These are phyloP conservation scores for Nannochloropsis gaditana DNA, from an alignment of 108 stramenopile genomes.

Conservation along the genomic window DNA sequence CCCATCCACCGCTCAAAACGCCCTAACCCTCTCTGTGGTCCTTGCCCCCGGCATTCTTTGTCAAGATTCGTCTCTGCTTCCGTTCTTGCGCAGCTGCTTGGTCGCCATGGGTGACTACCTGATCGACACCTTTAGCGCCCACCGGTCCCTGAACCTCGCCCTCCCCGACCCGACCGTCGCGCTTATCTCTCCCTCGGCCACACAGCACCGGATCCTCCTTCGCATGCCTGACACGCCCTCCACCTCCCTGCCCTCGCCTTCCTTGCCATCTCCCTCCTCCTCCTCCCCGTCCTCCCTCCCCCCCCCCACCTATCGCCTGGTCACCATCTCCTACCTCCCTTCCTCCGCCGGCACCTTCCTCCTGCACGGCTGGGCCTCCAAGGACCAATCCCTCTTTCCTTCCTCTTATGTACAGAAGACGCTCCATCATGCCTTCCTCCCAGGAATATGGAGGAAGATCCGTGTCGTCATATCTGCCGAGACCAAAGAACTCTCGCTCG, in stretches of 20 bases:
- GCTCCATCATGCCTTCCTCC: neutral
- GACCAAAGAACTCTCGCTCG: neutral
- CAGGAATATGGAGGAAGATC: neutral
- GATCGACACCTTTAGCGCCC: neutral
- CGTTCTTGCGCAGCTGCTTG: neutral
- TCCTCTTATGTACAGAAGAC: neutral
- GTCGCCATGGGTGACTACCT: neutral
- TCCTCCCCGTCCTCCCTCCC: neutral
- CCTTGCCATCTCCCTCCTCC: neutral
- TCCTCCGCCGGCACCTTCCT: neutral
- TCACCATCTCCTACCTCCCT: neutral
- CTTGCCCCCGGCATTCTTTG: neutral
- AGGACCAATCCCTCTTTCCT: slow-evolving; percentile 17
- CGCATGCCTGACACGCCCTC: neutral
- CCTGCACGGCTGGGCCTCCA: neutral
- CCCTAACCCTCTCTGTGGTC: neutral
- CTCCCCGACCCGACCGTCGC: neutral
- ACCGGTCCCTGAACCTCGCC: neutral
- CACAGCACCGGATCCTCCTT: neutral
- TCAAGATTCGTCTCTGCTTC: neutral
- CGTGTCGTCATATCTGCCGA: neutral
- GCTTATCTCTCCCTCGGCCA: neutral
- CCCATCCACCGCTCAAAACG: slow-evolving; percentile 6
- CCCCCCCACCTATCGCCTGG: neutral
- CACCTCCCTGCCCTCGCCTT: neutral